phyloP scores from a whole-genome alignment of 78 protist species.

The Creolimax fragrantissima region DNA sequence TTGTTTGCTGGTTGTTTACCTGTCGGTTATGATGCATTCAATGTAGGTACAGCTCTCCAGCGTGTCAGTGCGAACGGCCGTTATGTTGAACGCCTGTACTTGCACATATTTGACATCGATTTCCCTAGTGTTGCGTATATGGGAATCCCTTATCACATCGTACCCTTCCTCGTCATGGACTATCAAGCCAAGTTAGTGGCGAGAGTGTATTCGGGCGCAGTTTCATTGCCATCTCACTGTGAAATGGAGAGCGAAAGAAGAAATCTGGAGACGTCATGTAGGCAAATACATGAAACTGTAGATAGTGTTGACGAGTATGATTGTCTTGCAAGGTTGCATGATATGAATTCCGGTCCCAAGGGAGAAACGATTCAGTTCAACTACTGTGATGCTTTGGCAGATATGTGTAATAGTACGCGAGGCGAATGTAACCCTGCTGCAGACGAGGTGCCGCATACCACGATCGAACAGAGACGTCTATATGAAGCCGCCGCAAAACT shows the following conservation, averaged over 20 bases:
- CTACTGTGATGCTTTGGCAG: background rate
- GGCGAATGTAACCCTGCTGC: too few relatives aligned
- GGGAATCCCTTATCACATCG: background rate
- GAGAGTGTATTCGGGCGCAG: background rate
- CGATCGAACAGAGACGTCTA: too few relatives aligned
- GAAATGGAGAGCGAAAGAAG: background rate
- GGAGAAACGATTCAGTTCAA: background rate
- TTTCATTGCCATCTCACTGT: background rate
- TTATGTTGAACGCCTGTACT: conserved; percentile 7
- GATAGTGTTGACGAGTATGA: background rate
- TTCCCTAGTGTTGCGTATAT: background rate
- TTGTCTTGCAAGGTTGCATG: background rate
- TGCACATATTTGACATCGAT: background rate
- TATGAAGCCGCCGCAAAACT: too few relatives aligned
- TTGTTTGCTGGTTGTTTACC: too few relatives aligned
- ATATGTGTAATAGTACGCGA: background rate
- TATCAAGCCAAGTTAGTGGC: conserved; percentile 9
- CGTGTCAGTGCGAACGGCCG: background rate
- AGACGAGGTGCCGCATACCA: too few relatives aligned
- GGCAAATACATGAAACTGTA: too few relatives aligned
- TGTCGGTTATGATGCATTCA: too few relatives aligned
- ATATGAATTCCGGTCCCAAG: background rate
- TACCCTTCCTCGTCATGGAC: conserved; percentile 19
- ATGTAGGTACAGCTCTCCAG: background rate
- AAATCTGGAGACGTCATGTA: background rate